Percentiles rank a stretch among this genome's conserved stretches.
Conservation (phyloP, 1,284 basidiomycete genomes). For the Trametes sp. region DNA sequence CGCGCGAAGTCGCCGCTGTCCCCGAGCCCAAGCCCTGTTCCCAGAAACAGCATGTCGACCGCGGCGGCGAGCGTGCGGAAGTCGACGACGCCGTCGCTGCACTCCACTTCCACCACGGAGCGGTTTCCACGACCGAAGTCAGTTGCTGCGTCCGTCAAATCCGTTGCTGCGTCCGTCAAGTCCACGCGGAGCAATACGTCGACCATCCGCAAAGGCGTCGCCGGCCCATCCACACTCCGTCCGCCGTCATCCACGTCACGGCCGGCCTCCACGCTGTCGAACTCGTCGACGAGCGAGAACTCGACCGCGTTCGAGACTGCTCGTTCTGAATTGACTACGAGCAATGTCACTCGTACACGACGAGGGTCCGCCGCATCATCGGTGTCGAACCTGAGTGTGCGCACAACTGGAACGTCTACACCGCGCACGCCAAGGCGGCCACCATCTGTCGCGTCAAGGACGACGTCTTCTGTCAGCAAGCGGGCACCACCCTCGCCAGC, state of each 20-base stretch:
- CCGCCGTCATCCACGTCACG: constrained; percentile 46
- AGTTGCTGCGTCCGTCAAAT: constrained; percentile 46
- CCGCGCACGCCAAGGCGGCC: constrained; percentile 35
- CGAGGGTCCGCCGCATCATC: constrained; percentile 52
- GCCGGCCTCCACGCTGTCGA: constrained; percentile 55
- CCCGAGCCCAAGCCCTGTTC: constrained; percentile 23
- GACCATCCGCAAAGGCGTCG: constrained; percentile 45
- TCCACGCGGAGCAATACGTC: constrained; percentile 48
- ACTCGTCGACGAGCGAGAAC: constrained; percentile 51
- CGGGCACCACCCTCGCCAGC: constrained; percentile 31
- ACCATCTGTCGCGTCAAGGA: constrained; percentile 37
- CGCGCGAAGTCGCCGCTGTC: constrained; percentile 27
- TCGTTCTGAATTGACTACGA: constrained; percentile 49
- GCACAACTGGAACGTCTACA: constrained; percentile 41
- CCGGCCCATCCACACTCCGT: constrained; percentile 37
- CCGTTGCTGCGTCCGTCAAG: constrained; percentile 45
- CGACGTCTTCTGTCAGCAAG: constrained; percentile 35
- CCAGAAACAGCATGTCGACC: constrained; percentile 25
- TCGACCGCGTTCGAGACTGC: constrained; percentile 67
- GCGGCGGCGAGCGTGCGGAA: constrained; percentile 32
- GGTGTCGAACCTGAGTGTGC: constrained; percentile 47
- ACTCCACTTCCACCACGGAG: constrained; percentile 26
- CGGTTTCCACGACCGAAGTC: constrained; percentile 43
- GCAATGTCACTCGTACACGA: constrained; percentile 48
- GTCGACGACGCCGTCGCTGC: constrained; percentile 27